Base-by-base conservation (phyloP, 164 flowering plant genomes). In the Chimonanthus salicifolius region DNA sequence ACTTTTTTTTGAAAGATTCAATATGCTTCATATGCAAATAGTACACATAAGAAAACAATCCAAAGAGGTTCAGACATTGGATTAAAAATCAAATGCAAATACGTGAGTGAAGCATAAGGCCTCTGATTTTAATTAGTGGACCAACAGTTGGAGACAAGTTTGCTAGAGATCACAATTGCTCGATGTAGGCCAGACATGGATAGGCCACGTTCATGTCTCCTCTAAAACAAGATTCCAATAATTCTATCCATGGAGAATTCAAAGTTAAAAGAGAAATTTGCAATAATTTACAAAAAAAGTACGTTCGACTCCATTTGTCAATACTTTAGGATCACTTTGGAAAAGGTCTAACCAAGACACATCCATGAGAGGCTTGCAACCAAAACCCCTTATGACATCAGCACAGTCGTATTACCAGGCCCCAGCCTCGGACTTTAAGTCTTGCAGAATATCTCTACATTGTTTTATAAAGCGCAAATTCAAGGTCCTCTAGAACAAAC, bases 401-500 rank as follows among this genome's bases (percentile, higher is more conserved):
- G 9, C 13, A 10, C 15, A 51, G 58, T 15, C 3, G 13, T 51
- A 51, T 15, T 33, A 51, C 13, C 13, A 51, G 16, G 58, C 58
- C 58, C 58, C 4, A 15, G 9, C 58, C 13, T 51, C 58, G 6
- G 58, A 51, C 13, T 15, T 9, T 15, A 51, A 51, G 16, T 33
- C 58, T 51, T 15, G 0, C 58, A 51, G 58, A 51, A 51, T 51
- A 51, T 2, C 58, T 11, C 9, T 15, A 10, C 0, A 2, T 9
- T 51, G 58, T 11, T 51, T 51, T 51, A 51, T 15, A 51, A 51
- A 51, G 58, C 3, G 6, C 15, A 10, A 51, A 15, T 9, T 51
- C 58, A 51, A 51, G 13, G 58, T 51, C 13, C 58, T 15, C 3
- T 3, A 65, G 44, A 33, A 15, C 33, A 51, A 65, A 95, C 99